Evolutionary conservation across 2,329 filamentous ascomycete species (phyloP).

Genomic region (Cryphonectria nitschkei): DNA sequence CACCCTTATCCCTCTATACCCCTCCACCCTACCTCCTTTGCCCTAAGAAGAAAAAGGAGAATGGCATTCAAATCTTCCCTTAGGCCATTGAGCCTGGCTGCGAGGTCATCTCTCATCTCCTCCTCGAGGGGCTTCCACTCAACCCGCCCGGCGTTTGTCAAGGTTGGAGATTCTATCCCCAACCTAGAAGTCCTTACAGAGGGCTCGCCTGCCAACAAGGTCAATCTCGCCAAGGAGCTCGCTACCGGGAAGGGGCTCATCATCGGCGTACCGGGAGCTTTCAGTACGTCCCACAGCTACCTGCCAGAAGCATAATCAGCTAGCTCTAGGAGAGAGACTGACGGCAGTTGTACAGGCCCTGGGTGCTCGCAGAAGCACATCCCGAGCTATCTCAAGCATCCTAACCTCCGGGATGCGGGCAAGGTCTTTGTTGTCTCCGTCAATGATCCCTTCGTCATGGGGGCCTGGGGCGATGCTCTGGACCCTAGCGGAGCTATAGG

Average conservation of each 20-base stretch:
- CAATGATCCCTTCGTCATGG: conserved; percentile 97
- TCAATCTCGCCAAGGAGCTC: conserved; percentile 82
- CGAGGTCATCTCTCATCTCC: conserved; percentile 24
- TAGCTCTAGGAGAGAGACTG: not conserved
- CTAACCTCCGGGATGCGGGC: conserved; percentile 77
- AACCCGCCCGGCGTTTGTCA: conserved; percentile 65
- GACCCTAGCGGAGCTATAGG: conserved; percentile 76
- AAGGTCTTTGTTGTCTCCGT: conserved; percentile 89
- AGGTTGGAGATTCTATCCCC: conserved; percentile 80
- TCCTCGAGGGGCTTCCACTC: conserved; percentile 61
- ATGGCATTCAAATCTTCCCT: conserved; percentile 28
- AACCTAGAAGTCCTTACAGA: conserved; percentile 78
- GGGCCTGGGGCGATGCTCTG: conserved; percentile 80
- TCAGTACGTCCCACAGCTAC: conserved; percentile 45
- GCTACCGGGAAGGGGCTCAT: conserved; percentile 74
- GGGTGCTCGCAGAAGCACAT: conserved; percentile 70
- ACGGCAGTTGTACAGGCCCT: conserved; percentile 33
- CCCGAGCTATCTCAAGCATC: conserved; percentile 82
- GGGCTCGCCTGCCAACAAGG: conserved; percentile 86
- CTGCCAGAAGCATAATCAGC: not conserved
- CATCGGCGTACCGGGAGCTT: conserved; percentile 82
- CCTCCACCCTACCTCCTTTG: not conserved
- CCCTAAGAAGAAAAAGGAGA: not conserved
- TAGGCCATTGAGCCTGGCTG: conserved; percentile 22
- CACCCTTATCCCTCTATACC: not conserved